Base-by-base conservation (phyloP, 75 land plant genomes). In the Pinus taeda region DNA sequence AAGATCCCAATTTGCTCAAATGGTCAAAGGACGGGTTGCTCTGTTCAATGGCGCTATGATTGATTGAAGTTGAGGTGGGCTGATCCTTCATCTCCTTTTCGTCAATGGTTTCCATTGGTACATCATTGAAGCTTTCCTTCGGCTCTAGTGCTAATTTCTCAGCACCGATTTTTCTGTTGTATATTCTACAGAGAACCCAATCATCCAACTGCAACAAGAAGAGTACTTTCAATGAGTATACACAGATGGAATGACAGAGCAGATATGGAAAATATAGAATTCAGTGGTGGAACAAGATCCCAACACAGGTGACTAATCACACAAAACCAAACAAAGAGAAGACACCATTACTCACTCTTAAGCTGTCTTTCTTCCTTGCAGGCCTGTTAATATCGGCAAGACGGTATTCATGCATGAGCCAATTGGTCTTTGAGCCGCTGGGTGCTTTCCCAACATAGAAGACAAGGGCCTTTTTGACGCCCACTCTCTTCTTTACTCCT, bases 401-500 rank as follows among this genome's bases (percentile, higher is more conserved):
- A 1, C 33, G 33, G 33, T 33, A 33, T 33, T 33, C 33, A 33
- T 33, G 33, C 33, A 33, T 33, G 1, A 33, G 33, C 33, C 33
- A 33, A 33, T 33, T 33, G 33, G 33, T 33, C 33, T 33, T 33
- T 33, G 33, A 33, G 33, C 33, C 33, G 1, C 2, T 33, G 33
- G 1, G 33, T 20, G 79, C 71, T 13, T 64, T 60, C 29, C 79
- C 79, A 49, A 33, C 58, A 26, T 73, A 77, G 79, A 77, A 77
- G 18, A 77, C 79, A 29, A 77, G 74, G 4, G 79, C 67, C 24
- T 77, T 77, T 77, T 69, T 63, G 24, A 65, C 37, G 36, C 79
- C 79, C 3, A 77, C 74, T 7, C 57, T 15, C 58, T 69, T 55
- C 26, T 63, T 55, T 63, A 55, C 67, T 17, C 77, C 71, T 36